phyloP scores from a whole-genome alignment of 2,329 filamentous ascomycete genomes.

The Trichoderma sp. region DNA sequence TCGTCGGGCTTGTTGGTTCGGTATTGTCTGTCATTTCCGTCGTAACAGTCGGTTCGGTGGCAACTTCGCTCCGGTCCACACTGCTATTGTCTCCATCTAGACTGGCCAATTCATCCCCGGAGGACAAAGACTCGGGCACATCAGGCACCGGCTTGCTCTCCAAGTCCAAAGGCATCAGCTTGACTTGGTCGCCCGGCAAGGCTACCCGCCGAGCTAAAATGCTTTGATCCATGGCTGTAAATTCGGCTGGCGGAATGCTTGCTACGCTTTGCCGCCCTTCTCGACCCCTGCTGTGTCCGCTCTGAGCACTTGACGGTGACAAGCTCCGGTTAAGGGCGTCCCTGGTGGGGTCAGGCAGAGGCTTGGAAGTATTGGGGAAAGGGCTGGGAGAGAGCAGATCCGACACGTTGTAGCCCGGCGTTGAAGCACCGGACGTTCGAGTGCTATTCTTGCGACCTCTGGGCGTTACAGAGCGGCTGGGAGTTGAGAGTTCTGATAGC shows the following conservation, averaged over 20 bases:
- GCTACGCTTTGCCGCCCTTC: constrained; percentile 43
- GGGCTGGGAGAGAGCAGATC: constrained; percentile 39
- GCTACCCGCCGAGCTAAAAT: constrained; percentile 61
- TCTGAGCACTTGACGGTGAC: constrained; percentile 46
- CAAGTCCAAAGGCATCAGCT: constrained; percentile 54
- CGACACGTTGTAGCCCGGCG: constrained; percentile 35
- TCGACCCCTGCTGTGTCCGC: constrained; percentile 35
- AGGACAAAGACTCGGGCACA: constrained; percentile 32
- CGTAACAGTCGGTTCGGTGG: constrained; percentile 30
- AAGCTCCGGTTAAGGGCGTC: constrained; percentile 45
- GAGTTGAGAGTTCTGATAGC: constrained; percentile 61
- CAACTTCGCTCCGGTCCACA: constrained; percentile 31
- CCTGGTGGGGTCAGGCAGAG: constrained; percentile 41
- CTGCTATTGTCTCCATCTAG: constrained; percentile 32
- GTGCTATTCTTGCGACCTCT: constrained; percentile 54
- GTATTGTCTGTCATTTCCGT: constrained; percentile 34
- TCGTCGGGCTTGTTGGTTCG: constrained; percentile 21
- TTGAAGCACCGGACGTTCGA: constrained; percentile 40
- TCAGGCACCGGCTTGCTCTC: constrained; percentile 41
- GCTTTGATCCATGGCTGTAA: constrained; percentile 66
- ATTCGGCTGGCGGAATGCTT: constrained; percentile 60
- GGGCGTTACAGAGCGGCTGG: constrained; percentile 52
- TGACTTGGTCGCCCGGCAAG: constrained; percentile 48
- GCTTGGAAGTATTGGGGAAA: constrained; percentile 48
- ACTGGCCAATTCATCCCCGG: constrained; percentile 27